Evolutionary conservation across 2,329 filamentous ascomycete species (phyloP), one percentile per base, ranked within the genome.

Genomic region (Hysterium pulicare): DNA sequence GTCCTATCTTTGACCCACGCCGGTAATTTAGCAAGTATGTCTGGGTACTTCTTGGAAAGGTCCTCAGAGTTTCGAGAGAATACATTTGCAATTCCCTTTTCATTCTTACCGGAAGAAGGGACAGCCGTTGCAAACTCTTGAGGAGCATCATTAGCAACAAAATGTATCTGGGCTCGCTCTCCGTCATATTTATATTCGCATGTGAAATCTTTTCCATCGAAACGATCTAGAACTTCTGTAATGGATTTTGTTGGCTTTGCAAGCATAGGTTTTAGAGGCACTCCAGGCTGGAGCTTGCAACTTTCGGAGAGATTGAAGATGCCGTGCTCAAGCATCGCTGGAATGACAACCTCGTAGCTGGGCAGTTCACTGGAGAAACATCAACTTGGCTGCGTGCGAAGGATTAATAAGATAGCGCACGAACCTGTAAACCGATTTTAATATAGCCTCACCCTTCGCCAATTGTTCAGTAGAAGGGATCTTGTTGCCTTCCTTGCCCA

Each of bases 131-230:
- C 78, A 53, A 88, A 84, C 41, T 89, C 77, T 45, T 86, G 73
- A 2, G 81, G 73, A 8, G 87, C 79, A 48, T 91, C 86, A 48
- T 89, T 87, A 4, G 90, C 84, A 23, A 97, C 89, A 54, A 95
- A 98, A 64, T 98, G 93, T 38, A 98, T 97, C 64, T 98, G 93
- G n/a, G 93, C 93, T 62, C 93, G 79, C 68, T 98, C 93, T 37
- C 93, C 93, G 58, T 98, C 93, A 61, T 98, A 98, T 68, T 98
- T 98, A 76, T 95, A 98, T 66, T 98, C 93, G 70, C 93, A 98
- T 1, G 93, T 97, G 59, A 98, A 98, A 20, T 85, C 86, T 62
- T 95, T 93, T 50, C 87, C 83, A 63, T 97, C 93, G 53, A 98
- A 98, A 4, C 93, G 87, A 67, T 98, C 91, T 9, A 98, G 77